Evolutionary conservation across 345 rosid species (phyloP).

Genomic region (Iberis pinnata): DNA sequence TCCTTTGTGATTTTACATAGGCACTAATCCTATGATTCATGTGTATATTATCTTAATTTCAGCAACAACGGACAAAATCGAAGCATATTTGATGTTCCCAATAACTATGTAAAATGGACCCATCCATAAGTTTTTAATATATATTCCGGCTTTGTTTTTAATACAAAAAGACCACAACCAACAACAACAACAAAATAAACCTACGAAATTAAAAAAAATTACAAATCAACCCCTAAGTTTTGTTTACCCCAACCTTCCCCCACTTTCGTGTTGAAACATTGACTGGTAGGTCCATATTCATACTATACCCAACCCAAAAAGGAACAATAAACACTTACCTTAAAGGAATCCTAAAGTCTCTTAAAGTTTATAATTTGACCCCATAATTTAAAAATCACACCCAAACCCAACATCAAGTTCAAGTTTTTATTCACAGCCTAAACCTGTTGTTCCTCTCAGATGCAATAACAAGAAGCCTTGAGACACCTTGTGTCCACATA

Average conservation of each 20-base stretch:
- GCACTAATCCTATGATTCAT: too few species aligned
- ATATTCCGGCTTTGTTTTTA: constrained; percentile 10
- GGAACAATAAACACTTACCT: constrained; percentile 16
- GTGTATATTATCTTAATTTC: neutral
- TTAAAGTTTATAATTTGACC: constrained; percentile 4
- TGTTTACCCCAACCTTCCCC: constrained; percentile 14
- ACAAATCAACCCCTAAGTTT: constrained; percentile 17
- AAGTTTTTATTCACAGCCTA: constrained; percentile 38
- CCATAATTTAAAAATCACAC: constrained; percentile 28
- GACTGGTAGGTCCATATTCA: constrained; percentile 21
- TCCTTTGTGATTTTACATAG: too few species aligned
- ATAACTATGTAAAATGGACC: constrained; percentile 16
- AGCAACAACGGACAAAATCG: constrained; percentile 24
- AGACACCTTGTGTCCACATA: constrained; percentile 85
- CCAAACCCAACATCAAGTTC: constrained; percentile 3
- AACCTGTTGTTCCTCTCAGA: constrained; percentile 49
- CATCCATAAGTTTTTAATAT: neutral
- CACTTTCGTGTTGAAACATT: constrained; percentile 13
- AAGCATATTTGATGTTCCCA: constrained; percentile 31
- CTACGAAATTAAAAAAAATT: constrained; percentile 20
- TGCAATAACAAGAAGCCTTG: constrained; percentile 68
- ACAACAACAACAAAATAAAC: neutral
- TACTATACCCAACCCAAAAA: constrained; percentile 21
- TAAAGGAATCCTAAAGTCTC: constrained; percentile 16
- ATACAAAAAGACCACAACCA: constrained; percentile 16